Evolutionary conservation across 768 basidiomycete genomes (phyloP), one percentile per base, ranked within the genome.

Genomic region (Tylopilus plumbeoviolaceoides): DNA sequence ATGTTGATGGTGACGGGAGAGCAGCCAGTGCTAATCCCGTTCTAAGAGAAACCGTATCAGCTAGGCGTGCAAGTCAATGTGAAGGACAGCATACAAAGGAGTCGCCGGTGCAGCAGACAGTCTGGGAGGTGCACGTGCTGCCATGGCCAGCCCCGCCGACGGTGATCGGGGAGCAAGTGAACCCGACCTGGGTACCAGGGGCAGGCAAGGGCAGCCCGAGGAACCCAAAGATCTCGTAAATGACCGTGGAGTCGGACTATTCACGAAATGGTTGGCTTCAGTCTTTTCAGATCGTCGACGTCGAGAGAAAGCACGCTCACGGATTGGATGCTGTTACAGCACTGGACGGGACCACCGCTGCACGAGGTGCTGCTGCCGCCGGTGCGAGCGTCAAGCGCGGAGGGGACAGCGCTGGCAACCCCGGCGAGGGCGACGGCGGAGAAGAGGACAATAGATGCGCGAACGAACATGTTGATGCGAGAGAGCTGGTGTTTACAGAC

Each of bases 281-380:
- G 14, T 7, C 6, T 50, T 43, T 17, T 4, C 14, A 8, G 38
- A 10, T 38, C 38, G 7, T 7, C 6, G 9, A 7, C 2, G 3
- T 45, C 30, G 10, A 21, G 20, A 23, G 50, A 28, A 33, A 3
- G 7, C 31, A 7, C 35, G 15, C 43, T 54, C 38, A 50, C 48
- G n/a, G 20, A 18, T 5, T 17, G 23, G 10, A 17, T 2, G 18
- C 25, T 47, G 39, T n/a, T 11, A 35, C 48, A 61, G 50, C 54
- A 62, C 17, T 47, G 43, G 23, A 74, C 44, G n/a, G 60, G 44
- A 3, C 78, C 79, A 28, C 73, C 71, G 61, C 70, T 70, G 65
- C 79, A 80, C n/a, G 62, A 1, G 43, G 18, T 38, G 28, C 18
- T 17, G 7, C 43, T 38, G 28, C 18, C 21, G 7, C 43, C 6